Base-by-base conservation (phyloP, 148 eudicot genomes). In the Camellia lanceoleosa region DNA sequence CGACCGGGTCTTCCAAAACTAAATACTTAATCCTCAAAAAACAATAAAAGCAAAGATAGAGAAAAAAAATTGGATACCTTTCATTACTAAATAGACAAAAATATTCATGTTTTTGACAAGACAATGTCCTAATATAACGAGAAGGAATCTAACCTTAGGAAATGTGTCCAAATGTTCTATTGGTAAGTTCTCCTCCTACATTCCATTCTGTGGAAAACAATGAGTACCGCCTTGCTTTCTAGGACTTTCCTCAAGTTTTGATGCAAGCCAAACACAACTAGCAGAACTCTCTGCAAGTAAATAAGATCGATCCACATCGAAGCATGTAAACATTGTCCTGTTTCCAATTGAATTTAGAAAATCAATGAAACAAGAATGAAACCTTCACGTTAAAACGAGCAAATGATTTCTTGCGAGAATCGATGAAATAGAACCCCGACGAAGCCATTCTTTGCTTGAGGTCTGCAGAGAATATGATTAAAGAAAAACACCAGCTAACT, bases 371-470 rank as follows among this genome's bases (percentile, higher is more conserved):
- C 44, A 30, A 55, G 23, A 18, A 82, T 18, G 69, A 74, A 42
- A 95, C 96, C 96, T 95, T 95, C 81, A 89, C 98, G 77, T 92
- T 91, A 80, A 93, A 95, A 65, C 97, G 93, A 66, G 84, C 97
- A 80, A 95, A 90, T 67, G 98, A 95, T 71, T 93, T 95, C 82
- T 95, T 95, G 89, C 97, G 93, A 93, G 78, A 95, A 95, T 8
- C 99, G 93, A 80, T 95, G 99, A 51, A 95, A 92, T 51, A 95
- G 78, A 80, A 95, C 99, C 86, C 93, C 97, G 12, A 95, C 97
- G 97, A 92, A 1, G 99, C 99, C 99, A 95, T 95, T 78, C 91
- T 93, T 41, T 91, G n/a, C 97, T 85, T 95, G 97, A 65, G 97
- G 97, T 85, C 97, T 93, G 85, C 30, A 74, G n/a, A 77, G 16